Base-by-base conservation (phyloP, 805 yeast species). In the Metschnikowia lochheadii region DNA sequence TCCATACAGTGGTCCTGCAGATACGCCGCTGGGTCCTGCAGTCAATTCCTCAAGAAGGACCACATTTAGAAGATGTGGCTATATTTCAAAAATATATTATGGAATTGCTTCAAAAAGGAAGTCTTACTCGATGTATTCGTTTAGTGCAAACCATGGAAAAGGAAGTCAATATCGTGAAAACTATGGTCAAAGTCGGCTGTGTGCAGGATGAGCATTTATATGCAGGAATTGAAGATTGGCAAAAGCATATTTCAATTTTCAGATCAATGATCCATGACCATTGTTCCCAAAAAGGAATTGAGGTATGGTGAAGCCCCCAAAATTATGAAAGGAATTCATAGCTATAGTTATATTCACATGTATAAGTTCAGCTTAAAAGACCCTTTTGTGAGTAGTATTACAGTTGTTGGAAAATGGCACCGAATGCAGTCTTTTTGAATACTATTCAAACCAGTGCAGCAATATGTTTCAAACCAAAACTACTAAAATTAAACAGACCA, bases 201-300 rank as follows among this genome's bases (percentile, higher is more conserved):
- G 11, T 41, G 45, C 37, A 15, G 32, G 37, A 41, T 1, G 20
- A 10, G 0, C 4, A 34, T 14, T 6, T 20, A 20, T 26, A n/a
- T 11, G 42, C 39, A 4, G 65, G 65, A 0, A 48, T 64, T 6
- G 44, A 48, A 1, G 67, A 64, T 32, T 64, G 68, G 68, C 31
- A 48, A 15, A 31, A 20, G 4, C 57, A 54, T 14, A 31, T 50
- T 33, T 32, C 46, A 4, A 21, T 36, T 10, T 45, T 54, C 6
- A 44, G 50, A 18, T 31, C 13, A 7, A 49, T 52, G 17, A 33
- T 52, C n/a, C 15, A 40, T 3, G 41, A 33, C 18, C 45, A 17
- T 14, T 55, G 53, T 18, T 38, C 23, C 44, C 21, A 48, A n/a
- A 55, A 48, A 26, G 40, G 48, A 5, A 46, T 53, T 2, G 36